Conservation (phyloP, 108 stramenopile genomes). For the Nitzschia palea region DNA sequence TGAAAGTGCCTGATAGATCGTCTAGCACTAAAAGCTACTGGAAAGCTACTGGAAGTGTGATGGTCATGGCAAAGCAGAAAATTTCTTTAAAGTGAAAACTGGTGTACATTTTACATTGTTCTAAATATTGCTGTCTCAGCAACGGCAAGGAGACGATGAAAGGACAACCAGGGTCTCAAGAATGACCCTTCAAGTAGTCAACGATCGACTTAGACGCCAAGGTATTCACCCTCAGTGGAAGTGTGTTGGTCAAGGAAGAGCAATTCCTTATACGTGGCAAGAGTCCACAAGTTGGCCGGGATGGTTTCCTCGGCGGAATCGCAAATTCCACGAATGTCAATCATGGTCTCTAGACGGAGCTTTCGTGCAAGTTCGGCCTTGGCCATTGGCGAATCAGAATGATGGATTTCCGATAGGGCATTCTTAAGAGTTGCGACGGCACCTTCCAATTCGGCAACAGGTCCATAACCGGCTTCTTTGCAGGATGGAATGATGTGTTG, state of each 20-base stretch:
- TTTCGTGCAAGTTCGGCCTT: conserved; percentile 79
- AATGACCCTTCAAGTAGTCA: neutral
- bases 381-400: conserved; percentile 60
- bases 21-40: too few relatives aligned
- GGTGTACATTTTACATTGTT: conserved; percentile 1
- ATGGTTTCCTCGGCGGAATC: conserved; percentile 92
- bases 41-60: too few relatives aligned
- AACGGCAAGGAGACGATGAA: too few relatives aligned
- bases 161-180: neutral
- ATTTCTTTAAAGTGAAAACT: too few relatives aligned
- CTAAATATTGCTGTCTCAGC: too few relatives aligned
- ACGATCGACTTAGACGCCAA: conserved; percentile 38
- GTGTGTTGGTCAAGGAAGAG: conserved; percentile 85
- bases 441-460: conserved; percentile 70
- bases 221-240: conserved; percentile 39
- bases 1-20: too few relatives aligned
- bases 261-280: conserved; percentile 95
- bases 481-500: conserved; percentile 91
- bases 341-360: conserved; percentile 91
- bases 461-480: conserved; percentile 71
- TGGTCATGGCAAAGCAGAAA: too few relatives aligned
- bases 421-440: conserved; percentile 62
- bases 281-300: conserved; percentile 88
- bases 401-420: conserved; percentile 68
- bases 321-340: conserved; percentile 84